Conservation (phyloP, 768 basidiomycete species). For the Mycena olivaceomarginata region DNA sequence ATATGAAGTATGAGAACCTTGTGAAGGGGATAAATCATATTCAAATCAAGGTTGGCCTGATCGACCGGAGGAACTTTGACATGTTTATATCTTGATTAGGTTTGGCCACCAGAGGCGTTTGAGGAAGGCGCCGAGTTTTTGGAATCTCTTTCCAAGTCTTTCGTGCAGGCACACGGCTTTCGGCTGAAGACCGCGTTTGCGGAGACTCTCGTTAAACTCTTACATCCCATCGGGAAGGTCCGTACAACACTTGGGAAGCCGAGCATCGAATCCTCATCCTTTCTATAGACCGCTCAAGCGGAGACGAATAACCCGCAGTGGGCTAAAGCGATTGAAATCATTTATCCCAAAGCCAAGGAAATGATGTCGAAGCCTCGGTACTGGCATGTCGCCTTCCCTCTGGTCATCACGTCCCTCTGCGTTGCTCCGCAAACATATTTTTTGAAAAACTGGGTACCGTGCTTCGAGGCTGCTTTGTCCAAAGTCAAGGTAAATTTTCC, state of each 20-base stretch:
- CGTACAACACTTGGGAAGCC: conserved; percentile 7
- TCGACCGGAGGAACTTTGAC: neutral
- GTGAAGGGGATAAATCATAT: conserved; percentile 89
- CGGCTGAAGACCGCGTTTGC: conserved; percentile 91
- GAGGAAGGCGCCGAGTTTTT: conserved; percentile 96
- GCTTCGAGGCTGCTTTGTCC: conserved; percentile 81
- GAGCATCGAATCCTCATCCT: conserved; percentile 16
- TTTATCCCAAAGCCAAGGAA: conserved; percentile 88
- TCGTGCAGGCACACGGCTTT: conserved; percentile 88
- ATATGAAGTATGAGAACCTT: conserved; percentile 90
- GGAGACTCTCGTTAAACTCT: conserved; percentile 82
- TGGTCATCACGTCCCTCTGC: conserved; percentile 89
- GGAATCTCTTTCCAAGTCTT: conserved; percentile 88
- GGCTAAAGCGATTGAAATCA: conserved; percentile 92
- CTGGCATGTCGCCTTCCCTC: conserved; percentile 91
- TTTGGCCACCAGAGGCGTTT: conserved; percentile 95
- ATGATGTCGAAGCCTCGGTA: conserved; percentile 94
- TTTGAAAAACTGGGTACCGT: conserved; percentile 85
- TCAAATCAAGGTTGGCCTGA: conserved; percentile 80
- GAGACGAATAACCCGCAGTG: conserved; percentile 97
- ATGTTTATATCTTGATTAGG: conserved; percentile 64
- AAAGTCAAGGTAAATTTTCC: conserved; percentile 83
- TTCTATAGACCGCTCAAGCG: conserved; percentile 88
- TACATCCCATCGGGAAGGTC: conserved; percentile 95
- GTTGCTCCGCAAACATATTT: conserved; percentile 93